Percentiles rank a stretch among this genome's conserved stretches.
Evolutionary conservation across 345 rosid genomes (phyloP).

Genomic region (Toxicodendron radicans): DNA sequence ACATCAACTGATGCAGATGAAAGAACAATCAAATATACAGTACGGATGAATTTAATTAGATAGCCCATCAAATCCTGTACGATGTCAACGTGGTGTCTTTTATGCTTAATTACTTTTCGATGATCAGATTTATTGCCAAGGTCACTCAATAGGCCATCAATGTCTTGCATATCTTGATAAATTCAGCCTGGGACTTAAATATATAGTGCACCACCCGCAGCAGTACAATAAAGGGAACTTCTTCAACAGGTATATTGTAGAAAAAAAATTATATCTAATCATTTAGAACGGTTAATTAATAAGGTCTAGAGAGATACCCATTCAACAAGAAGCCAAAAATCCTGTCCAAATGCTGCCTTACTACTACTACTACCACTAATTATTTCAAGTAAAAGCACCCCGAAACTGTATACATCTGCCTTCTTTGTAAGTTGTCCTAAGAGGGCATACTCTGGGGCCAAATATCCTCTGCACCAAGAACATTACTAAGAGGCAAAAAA

Average conservation of each 20-base stretch:
- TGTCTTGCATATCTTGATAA: neutral
- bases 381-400: constrained; percentile 81
- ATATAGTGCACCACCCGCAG: neutral
- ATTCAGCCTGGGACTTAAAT: neutral
- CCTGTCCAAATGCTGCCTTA: constrained; percentile 75
- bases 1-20: neutral
- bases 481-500: neutral
- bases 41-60: neutral
- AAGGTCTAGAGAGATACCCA: constrained; percentile 61
- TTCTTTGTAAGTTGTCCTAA: constrained; percentile 86
- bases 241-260: neutral
- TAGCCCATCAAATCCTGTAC: neutral
- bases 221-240: neutral
- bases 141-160: neutral
- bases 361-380: constrained; percentile 81
- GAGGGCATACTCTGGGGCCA: constrained; percentile 93
- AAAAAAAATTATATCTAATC: neutral
- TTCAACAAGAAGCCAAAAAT: constrained; percentile 70
- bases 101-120: neutral
- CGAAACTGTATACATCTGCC: constrained; percentile 94
- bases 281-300: neutral
- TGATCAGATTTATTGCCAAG: neutral
- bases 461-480: constrained; percentile 67
- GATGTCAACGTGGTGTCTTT: neutral
- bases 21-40: neutral